phyloP scores from a whole-genome alignment of 768 basidiomycete genomes.

The Leccinum disarticulatum region DNA sequence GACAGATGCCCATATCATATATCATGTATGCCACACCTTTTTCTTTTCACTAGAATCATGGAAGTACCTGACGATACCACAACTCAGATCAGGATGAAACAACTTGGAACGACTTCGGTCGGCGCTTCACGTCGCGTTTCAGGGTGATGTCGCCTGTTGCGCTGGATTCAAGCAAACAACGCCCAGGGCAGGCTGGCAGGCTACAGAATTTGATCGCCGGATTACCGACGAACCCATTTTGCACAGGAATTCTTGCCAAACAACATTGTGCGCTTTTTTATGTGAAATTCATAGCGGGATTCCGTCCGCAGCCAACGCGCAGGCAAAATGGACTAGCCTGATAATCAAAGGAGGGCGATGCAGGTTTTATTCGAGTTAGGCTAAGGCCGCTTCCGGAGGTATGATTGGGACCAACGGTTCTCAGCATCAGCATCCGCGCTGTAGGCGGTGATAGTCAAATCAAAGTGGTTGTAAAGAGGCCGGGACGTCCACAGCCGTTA shows the following conservation, averaged over 20 bases:
- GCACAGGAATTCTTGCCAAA: neutral
- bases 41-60: neutral
- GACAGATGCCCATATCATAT: neutral
- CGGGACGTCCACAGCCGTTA: no score
- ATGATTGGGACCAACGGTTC: neutral
- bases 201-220: neutral
- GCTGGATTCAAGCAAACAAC: neutral
- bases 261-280: neutral
- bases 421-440: neutral
- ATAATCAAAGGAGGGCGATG: neutral
- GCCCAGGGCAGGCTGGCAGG: neutral
- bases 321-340: neutral
- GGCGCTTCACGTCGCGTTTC: neutral
- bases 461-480: neutral
- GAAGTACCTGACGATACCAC: neutral
- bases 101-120: neutral
- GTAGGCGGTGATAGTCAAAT: neutral
- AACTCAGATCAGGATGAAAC: neutral
- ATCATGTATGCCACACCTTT: neutral
- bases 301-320: neutral
- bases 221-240: neutral
- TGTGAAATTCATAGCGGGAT: neutral
- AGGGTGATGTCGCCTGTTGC: neutral
- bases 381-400: neutral
- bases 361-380: neutral